A percentile compares a stretch with the other conserved stretches of the same genome.
Evolutionary conservation across 1,284 basidiomycete species (phyloP).

Genomic region (Neotropicomus parvogracilis): DNA sequence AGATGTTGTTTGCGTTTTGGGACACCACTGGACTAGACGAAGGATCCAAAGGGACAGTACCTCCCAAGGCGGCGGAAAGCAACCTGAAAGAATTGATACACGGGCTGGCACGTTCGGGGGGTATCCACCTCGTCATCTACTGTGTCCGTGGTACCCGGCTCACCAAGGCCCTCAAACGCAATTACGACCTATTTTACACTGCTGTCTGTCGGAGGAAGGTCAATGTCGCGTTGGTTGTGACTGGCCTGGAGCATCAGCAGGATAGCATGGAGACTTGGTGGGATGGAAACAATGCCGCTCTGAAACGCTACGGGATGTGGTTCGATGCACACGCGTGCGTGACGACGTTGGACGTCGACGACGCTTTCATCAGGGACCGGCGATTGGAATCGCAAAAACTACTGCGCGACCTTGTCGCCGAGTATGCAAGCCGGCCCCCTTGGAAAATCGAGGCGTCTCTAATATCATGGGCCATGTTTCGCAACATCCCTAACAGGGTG

Average conservation of each 20-base stretch:
- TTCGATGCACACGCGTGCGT: slow-evolving; percentile 7
- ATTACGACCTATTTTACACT: slow-evolving; percentile 22
- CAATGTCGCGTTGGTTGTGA: slow-evolving; percentile 22
- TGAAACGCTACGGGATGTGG: neutral
- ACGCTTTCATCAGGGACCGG: neutral
- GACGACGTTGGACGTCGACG: slow-evolving; percentile 1
- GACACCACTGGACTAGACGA: slow-evolving; percentile 10
- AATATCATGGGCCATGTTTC: neutral
- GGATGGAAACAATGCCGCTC: neutral
- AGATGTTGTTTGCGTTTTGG: neutral
- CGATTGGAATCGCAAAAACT: neutral
- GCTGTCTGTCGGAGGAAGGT: slow-evolving; percentile 17
- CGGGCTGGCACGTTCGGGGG: slow-evolving; percentile 10
- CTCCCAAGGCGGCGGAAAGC: slow-evolving; percentile 7
- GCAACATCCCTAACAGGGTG: neutral
- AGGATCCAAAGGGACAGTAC: slow-evolving; percentile 10
- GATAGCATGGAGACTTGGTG: slow-evolving; percentile 6
- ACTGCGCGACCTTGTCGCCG: neutral
- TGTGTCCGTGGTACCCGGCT: slow-evolving; percentile 27
- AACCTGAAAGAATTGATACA: slow-evolving; percentile 5
- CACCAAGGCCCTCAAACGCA: slow-evolving; percentile 13
- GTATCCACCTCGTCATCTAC: slow-evolving; percentile 34
- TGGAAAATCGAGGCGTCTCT: neutral
- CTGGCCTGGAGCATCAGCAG: slow-evolving; percentile 5
- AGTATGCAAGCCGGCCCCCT: neutral